Base-by-base conservation (phyloP, 306 rosid genomes). In the Prosopis cineraria region DNA sequence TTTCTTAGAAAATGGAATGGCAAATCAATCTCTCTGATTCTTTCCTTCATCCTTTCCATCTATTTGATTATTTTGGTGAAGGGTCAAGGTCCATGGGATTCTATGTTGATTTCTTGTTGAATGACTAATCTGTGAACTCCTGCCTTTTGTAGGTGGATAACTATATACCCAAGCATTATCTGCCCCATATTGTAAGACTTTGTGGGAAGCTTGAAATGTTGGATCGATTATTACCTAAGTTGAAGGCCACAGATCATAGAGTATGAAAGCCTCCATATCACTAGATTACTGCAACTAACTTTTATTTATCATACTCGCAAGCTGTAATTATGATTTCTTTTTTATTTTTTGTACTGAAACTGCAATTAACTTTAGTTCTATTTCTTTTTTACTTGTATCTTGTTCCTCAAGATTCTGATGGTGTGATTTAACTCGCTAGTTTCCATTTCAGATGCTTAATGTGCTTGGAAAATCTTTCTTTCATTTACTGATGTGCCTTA, bases 141-240 rank as follows among this genome's bases (percentile, higher is more conserved):
- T 81, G 33, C 65, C 68, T 43, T 83, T 79, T 84, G 69, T 79
- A 96, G 99, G 90, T 96, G 84, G 98, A 96, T 83, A 86, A 44
- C 83, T 91, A 79, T 19, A 87, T 96, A 81, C 99, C 98, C 47
- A 88, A 80, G 87, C 99, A 96, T 85, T 96, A 91, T 89, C 92
- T 96, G 74, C 99, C 98, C 45, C 93, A 96, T 9, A 71, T 93
- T 83, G 37, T 96, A 72, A 91, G 99, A 78, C 98, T 88, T 39
- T 96, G 99, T 83, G 99, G 99, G 85, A 96, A 96, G 90, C 98
- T 96, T 78, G 99, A 96, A 89, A 96, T 90, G 98, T 85, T 96
- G 85, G 99, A 96, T 82, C 95, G 99, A 70, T 40, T 96, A 75
- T 85, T 96, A 78, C 99, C 99, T 39, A 96, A 96, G 82, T 80